Evolutionary conservation across 257 asterid genomes (phyloP), one percentile per base, ranked within the genome.

Genomic region (Nicotiana sylvestris): DNA sequence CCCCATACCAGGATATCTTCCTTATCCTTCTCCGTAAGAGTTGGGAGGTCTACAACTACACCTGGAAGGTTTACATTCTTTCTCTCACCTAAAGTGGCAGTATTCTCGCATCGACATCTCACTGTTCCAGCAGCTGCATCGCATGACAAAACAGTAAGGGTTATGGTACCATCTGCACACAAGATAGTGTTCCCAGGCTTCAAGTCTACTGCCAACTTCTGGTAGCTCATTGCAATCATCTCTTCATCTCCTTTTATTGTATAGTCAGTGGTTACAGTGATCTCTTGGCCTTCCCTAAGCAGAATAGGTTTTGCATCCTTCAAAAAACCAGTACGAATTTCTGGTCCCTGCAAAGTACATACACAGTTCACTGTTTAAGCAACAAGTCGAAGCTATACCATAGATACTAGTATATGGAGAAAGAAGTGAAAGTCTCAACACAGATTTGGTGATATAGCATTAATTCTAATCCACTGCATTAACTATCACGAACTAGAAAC

Each of bases 1-100:
- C 98, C 98, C 98, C 98, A 93, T 27, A 35, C 92, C 9, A 92
- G 87, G 67, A 93, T 93, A 79, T 93, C 98, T 85, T 93, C 98
- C 84, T 88, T 91, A 84, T 93, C 97, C 88, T 93, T 93, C 64
- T 92, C 97, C 1, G 98, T 92, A 58, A 93, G 92, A 29, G 98
- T 93, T 0, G 97, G 98, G 76, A 93, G 98, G 85, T 93, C 95
- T 82, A 93, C 98, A 1, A 93, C 93, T 21, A 93, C 90, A 25
- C 98, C 98, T 49, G 98, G 98, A 77, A 93, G 86, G 86, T 93
- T 93, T 6, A 93, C 98, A 53, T 93, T 93, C 83, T 93, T 93
- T 72, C 95, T 90, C 92, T 93, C 98, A 1, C 97, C 97, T 67
- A 92, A 84, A 89, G 90, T 87, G 29, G 97, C 94, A 6, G 95